Evolutionary conservation across 352 stramenopile species (phyloP).

Genomic region (Pythium grandisporangium): DNA sequence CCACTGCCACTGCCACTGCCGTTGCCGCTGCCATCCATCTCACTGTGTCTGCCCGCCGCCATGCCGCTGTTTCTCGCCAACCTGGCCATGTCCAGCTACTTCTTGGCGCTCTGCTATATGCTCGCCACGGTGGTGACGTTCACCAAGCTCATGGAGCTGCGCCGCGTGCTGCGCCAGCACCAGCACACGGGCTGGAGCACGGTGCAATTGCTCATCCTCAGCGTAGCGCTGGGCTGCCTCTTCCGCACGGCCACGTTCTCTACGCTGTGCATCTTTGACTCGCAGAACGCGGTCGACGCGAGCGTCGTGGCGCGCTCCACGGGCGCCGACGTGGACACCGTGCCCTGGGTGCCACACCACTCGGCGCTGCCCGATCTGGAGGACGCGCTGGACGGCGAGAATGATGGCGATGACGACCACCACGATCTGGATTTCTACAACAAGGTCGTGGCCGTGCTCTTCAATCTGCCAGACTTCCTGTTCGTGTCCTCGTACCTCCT

Average conservation of each 20-base stretch:
- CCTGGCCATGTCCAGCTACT: slow-evolving; percentile 83
- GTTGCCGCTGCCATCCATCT: too few relatives aligned
- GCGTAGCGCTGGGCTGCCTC: slow-evolving; percentile 74
- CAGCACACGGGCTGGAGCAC: slow-evolving; percentile 69
- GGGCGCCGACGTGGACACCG: too few relatives aligned
- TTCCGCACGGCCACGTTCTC: slow-evolving; percentile 83
- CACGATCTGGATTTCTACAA: slow-evolving; percentile 85
- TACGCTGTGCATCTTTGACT: slow-evolving; percentile 84
- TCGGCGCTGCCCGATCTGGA: slow-evolving; percentile 13
- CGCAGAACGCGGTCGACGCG: slow-evolving; percentile 38
- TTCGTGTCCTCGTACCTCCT: slow-evolving; percentile 88
- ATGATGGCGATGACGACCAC: slow-evolving; percentile 18
- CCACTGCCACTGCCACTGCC: too few relatives aligned
- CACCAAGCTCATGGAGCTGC: slow-evolving; percentile 68
- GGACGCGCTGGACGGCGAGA: slow-evolving; percentile 6
- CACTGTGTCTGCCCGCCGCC: too few relatives aligned
- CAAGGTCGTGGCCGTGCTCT: slow-evolving; percentile 86
- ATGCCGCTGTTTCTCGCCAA: slow-evolving; percentile 87
- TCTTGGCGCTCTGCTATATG: slow-evolving; percentile 83
- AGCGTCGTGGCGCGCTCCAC: background rate
- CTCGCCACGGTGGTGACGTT: slow-evolving; percentile 69
- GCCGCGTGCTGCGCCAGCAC: slow-evolving; percentile 55
- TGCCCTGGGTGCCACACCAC: too few relatives aligned
- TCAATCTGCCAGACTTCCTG: slow-evolving; percentile 90
- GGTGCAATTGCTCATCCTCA: slow-evolving; percentile 76